Conservation (phyloP, 1,139 yeast species). For the Entelexis sorbosivorans region DNA sequence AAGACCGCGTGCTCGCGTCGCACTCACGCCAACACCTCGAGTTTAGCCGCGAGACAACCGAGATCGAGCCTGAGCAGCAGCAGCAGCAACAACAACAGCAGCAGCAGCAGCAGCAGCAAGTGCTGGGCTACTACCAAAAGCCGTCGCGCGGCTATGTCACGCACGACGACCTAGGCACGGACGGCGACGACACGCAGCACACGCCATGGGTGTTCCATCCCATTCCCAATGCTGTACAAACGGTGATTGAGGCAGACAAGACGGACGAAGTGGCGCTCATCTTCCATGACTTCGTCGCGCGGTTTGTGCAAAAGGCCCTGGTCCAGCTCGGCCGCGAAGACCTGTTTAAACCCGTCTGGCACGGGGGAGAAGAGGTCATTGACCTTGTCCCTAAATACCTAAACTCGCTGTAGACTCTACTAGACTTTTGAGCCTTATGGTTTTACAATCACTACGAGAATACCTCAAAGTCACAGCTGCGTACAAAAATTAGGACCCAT, state of each 20-base stretch:
- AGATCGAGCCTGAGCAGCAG: too few relatives aligned
- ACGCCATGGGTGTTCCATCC: slow-evolving; percentile 46
- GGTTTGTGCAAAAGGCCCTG: slow-evolving; percentile 48
- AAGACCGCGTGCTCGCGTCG: slow-evolving; percentile 18
- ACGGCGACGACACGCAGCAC: slow-evolving; percentile 87
- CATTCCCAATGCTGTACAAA: slow-evolving; percentile 67
- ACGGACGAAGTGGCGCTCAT: slow-evolving; percentile 49
- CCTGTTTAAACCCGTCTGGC: slow-evolving; percentile 25
- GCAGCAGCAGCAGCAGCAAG: not conserved
- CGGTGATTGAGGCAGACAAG: slow-evolving; percentile 26
- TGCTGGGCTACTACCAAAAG: not conserved
- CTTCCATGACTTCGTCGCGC: slow-evolving; percentile 63
- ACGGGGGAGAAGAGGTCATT: slow-evolving; percentile 46
- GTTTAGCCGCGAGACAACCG: too few relatives aligned
- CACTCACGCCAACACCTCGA: not conserved
- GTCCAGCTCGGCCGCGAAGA: slow-evolving; percentile 15
- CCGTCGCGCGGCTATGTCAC: slow-evolving; percentile 61
- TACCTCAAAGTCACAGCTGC: too few relatives aligned
- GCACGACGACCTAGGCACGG: slow-evolving; percentile 65
- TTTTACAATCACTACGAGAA: too few relatives aligned
- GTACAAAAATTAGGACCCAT: too few relatives aligned
- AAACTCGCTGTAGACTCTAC: not conserved
- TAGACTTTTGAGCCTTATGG: too few relatives aligned
- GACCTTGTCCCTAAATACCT: slow-evolving; percentile 32
- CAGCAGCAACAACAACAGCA: not conserved